Evolutionary conservation across 768 basidiomycete species (phyloP).

Genomic region (Kwoniella bestiolae): DNA sequence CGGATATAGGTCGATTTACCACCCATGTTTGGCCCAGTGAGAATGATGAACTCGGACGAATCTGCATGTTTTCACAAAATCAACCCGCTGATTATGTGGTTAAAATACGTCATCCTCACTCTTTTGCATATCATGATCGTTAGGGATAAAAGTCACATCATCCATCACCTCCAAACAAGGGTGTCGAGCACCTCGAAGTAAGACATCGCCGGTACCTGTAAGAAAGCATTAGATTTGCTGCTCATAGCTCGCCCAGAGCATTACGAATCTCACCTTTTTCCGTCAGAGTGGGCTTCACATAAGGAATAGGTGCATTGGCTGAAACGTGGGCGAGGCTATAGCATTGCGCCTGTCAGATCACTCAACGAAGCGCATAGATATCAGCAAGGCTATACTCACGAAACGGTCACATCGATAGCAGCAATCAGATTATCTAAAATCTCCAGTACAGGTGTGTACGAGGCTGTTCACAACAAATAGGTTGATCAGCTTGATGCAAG

Average conservation of each 20-base stretch:
- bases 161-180: slow-evolving; percentile 97
- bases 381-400: slow-evolving; percentile 62
- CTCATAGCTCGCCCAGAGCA: no score
- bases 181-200: slow-evolving; percentile 85
- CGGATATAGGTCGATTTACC: slow-evolving; percentile 96
- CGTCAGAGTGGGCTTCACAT: slow-evolving; percentile 79
- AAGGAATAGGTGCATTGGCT: slow-evolving; percentile 79
- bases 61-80: slow-evolving; percentile 64
- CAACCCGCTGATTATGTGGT: background rate
- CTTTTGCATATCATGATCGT: slow-evolving; percentile 93
- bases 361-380: no score
- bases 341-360: background rate
- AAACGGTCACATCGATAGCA: slow-evolving; percentile 85
- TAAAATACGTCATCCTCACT: slow-evolving; percentile 55
- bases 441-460: slow-evolving; percentile 88
- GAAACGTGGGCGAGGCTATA: slow-evolving; percentile 88
- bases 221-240: background rate
- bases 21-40: slow-evolving; percentile 99
- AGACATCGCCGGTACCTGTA: slow-evolving; percentile 75
- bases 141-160: slow-evolving; percentile 91
- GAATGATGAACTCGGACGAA: slow-evolving; percentile 90
- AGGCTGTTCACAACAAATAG: slow-evolving; percentile 64
- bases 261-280: slow-evolving; percentile 67
- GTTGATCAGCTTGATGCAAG: background rate
- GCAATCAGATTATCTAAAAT: slow-evolving; percentile 80